phyloP scores from a whole-genome alignment of 2,329 filamentous ascomycete species.

The Helotiales sp. region DNA sequence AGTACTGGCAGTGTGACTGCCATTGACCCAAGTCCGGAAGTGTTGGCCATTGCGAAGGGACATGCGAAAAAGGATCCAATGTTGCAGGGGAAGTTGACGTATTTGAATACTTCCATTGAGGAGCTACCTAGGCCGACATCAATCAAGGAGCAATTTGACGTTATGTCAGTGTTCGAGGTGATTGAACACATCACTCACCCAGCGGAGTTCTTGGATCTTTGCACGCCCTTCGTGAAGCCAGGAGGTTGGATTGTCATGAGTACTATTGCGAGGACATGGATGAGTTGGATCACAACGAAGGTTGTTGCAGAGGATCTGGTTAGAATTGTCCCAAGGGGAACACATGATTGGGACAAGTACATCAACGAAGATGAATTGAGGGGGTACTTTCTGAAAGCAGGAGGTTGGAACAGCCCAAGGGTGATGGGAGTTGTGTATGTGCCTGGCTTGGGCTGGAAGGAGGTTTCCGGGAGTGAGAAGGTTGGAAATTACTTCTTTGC shows the following conservation, averaged over 20 bases:
- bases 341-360: conserved; percentile 97
- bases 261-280: conserved; percentile 89
- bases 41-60: conserved; percentile 74
- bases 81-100: conserved; percentile 68
- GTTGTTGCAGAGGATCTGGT: conserved; percentile 87
- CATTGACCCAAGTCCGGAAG: conserved; percentile 77
- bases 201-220: conserved; percentile 71
- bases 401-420: conserved; percentile 63
- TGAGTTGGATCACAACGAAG: conserved; percentile 91
- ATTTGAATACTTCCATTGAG: conserved; percentile 80
- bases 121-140: conserved; percentile 55
- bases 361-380: conserved; percentile 83
- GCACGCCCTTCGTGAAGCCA: conserved; percentile 78
- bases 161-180: conserved; percentile 91
- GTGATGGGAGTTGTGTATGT: conserved; percentile 88
- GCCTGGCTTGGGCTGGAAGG: conserved; percentile 87
- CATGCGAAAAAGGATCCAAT: conserved; percentile 78
- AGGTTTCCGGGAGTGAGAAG: conserved; percentile 79
- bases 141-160: conserved; percentile 64
- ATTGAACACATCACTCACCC: conserved; percentile 88
- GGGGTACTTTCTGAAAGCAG: conserved; percentile 55
- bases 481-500: conserved; percentile 97
- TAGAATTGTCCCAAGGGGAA: conserved; percentile 87
- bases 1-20: conserved; percentile 70
- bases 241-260: conserved; percentile 93